A percentile compares a stretch with the other conserved stretches of the same genome.
phyloP scores from a whole-genome alignment of 306 rosid genomes.

The Canavalia gladiata region DNA sequence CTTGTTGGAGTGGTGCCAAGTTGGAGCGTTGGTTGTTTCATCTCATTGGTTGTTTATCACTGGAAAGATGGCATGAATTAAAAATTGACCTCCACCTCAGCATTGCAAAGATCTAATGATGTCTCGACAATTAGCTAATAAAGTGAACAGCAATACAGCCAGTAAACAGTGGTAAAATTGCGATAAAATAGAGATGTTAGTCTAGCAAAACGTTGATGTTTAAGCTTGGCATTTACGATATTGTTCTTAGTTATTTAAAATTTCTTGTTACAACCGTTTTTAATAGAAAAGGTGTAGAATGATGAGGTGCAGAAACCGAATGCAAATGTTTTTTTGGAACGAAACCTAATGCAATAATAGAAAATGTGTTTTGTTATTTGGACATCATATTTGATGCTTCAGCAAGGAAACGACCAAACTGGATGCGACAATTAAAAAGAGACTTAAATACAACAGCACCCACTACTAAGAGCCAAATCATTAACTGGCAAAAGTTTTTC shows the following conservation, averaged over 20 bases:
- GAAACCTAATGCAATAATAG: neutral
- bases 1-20: conserved; percentile 6
- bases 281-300: neutral
- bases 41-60: neutral
- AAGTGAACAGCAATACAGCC: neutral
- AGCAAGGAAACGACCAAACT: neutral
- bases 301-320: neutral
- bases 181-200: neutral
- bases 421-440: neutral
- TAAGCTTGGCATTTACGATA: neutral
- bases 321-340: no score
- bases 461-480: neutral
- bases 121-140: neutral
- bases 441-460: neutral
- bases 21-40: neutral
- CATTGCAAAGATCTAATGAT: conserved; percentile 14
- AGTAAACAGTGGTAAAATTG: neutral
- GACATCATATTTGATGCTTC: neutral
- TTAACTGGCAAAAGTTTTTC: neutral
- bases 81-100: neutral
- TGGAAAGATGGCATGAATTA: conserved; percentile 10
- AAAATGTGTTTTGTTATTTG: conserved; percentile 1
- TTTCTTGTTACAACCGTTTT: neutral
- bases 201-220: neutral
- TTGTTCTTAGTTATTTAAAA: neutral